These are phyloP conservation scores for Penicillium sp. DNA, from an alignment of 2,329 filamentous ascomycete genomes.

Conservation along the genomic window DNA sequence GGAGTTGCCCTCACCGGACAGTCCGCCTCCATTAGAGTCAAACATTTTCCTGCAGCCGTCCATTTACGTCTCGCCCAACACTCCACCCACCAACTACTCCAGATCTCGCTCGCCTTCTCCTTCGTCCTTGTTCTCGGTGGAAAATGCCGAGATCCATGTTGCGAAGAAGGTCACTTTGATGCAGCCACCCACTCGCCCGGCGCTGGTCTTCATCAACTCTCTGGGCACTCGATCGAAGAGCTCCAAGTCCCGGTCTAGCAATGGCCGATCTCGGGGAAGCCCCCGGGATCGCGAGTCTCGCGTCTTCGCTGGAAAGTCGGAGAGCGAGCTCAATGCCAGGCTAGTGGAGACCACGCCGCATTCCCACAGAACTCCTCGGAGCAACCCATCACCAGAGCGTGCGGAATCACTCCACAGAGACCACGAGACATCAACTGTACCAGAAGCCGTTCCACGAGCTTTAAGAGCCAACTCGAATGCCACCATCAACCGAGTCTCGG, in stretches of 20 bases:
- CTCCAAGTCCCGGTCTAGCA: slow-evolving; percentile 6
- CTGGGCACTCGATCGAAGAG: slow-evolving; percentile 15
- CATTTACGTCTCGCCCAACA: slow-evolving; percentile 27
- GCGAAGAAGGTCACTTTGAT: slow-evolving; percentile 31
- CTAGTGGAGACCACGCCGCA: slow-evolving; percentile 9
- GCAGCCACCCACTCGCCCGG: slow-evolving; percentile 29
- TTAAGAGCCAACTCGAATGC: slow-evolving; percentile 7
- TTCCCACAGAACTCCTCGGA: slow-evolving; percentile 3
- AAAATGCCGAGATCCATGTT: slow-evolving; percentile 30
- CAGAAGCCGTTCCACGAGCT: slow-evolving; percentile 2
- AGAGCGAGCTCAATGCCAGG: slow-evolving; percentile 11
- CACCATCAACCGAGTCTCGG: slow-evolving; percentile 22
- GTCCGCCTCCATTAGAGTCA: slow-evolving; percentile 24
- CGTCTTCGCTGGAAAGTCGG: slow-evolving; percentile 11
- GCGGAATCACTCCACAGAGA: slow-evolving; percentile 1
- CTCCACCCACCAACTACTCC: slow-evolving; percentile 12
- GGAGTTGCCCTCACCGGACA: slow-evolving; percentile 30
- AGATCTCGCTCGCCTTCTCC: slow-evolving; percentile 26
- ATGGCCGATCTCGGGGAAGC: slow-evolving; percentile 11
- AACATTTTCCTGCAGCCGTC: slow-evolving; percentile 28
- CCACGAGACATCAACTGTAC: not conserved
- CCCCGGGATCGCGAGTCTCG: slow-evolving; percentile 15
- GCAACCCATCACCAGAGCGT: slow-evolving; percentile 1
- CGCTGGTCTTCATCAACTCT: slow-evolving; percentile 31
- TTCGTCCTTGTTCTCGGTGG: slow-evolving; percentile 27